Conservation (phyloP, 495 filamentous ascomycete genomes). For the Penicillium herquei region DNA sequence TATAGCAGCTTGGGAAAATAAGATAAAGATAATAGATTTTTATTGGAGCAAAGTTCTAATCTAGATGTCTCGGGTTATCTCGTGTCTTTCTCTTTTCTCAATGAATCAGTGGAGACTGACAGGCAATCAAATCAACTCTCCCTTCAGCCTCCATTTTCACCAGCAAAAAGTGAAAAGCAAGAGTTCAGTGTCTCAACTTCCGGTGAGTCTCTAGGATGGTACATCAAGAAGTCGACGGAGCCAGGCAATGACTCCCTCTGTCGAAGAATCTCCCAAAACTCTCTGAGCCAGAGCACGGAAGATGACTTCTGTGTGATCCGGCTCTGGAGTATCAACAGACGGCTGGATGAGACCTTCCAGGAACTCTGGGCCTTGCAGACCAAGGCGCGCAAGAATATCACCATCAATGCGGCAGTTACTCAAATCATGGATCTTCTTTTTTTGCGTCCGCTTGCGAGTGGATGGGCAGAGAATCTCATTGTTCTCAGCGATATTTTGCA, state of each 20-base stretch:
- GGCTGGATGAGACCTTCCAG: slow-evolving; percentile 38
- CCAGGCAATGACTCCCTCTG: slow-evolving; percentile 11
- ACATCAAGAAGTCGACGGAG: slow-evolving; percentile 17
- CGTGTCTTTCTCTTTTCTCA: too few relatives aligned
- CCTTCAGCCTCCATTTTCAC: too few relatives aligned
- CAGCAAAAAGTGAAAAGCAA: too few relatives aligned
- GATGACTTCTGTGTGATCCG: neutral
- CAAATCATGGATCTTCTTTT: slow-evolving; percentile 20
- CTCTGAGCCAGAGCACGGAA: slow-evolving; percentile 1
- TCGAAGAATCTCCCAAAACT: slow-evolving; percentile 6
- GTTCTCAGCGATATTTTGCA: slow-evolving; percentile 58
- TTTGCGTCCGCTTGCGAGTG: slow-evolving; percentile 22
- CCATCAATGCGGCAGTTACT: slow-evolving; percentile 63
- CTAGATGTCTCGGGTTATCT: too few relatives aligned
- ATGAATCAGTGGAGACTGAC: too few relatives aligned
- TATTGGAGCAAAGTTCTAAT: too few relatives aligned
- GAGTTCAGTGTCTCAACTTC: too few relatives aligned
- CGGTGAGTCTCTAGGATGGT: neutral
- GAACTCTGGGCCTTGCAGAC: slow-evolving; percentile 43
- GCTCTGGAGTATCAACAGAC: neutral
- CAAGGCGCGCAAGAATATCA: slow-evolving; percentile 57
- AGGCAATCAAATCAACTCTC: too few relatives aligned
- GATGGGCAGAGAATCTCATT: slow-evolving; percentile 41
- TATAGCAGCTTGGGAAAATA: too few relatives aligned
- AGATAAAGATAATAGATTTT: too few relatives aligned